Base-by-base conservation (phyloP, 2,329 filamentous ascomycete species). In the Lasiodiplodia theobromae region DNA sequence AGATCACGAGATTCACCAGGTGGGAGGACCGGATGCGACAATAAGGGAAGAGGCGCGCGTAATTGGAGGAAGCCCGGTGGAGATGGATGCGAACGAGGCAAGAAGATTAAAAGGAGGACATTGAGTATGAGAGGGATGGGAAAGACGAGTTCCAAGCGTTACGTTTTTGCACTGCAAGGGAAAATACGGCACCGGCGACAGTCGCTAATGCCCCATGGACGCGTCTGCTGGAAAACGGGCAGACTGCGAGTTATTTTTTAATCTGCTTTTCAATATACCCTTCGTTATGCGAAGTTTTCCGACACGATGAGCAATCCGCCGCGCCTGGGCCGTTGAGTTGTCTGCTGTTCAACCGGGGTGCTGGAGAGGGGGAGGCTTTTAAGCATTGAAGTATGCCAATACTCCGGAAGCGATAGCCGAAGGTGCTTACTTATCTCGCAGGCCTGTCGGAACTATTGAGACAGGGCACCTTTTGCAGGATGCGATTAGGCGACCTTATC, bases 1-100 rank as follows among this genome's bases (percentile, higher is more conserved):
- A 23, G 66, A 68, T 23, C 49, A 53, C 14, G 66, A 68, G 49
- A 63, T 68, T 34, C 23, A 40, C 21, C 54, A 68, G 16, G 28
- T 54, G 28, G 60, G 60, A 4, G 37, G 44, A 2, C 57, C 57
- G 23, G 57, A 28, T 11, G 37, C 37, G 37, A 12, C 51, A 12
- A 31, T 11, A 12, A 31, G 51, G 34, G 64, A 66, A 8, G 47
- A 66, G 21, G 38, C 38, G 34, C n/a, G 44, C 18, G 28, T 52
- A 2, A 11, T 52, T 3, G 60, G 60, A 18, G 16, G 38, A 11
- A 66, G 64, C n/a, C 52, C 52, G 2, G 34, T 56, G 4, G 51
- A 56, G 64, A 66, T 57, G 37, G 64, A 66, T 25, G 52, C 58
- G 28, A 40, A 38, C 10, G 23, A 44, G 18, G 56, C 38, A 23